Conservation (phyloP, 352 stramenopile genomes). For the Lagenidium giganteum region DNA sequence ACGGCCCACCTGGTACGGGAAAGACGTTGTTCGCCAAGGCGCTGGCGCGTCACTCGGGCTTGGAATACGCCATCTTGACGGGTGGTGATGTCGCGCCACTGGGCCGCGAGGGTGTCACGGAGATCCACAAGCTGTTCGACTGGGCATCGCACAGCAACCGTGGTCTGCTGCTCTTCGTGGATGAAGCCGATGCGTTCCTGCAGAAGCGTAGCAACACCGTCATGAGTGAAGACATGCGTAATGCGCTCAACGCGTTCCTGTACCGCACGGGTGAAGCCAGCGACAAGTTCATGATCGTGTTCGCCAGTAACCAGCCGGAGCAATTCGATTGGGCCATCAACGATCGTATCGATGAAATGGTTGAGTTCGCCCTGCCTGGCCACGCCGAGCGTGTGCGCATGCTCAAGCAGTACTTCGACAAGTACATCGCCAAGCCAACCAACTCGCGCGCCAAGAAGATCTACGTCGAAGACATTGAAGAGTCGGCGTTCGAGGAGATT, state of each 20-base stretch:
- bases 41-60: constrained; percentile 93
- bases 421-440: constrained; percentile 93
- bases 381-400: constrained; percentile 94
- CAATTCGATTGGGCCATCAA: constrained; percentile 99
- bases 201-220: constrained; percentile 93
- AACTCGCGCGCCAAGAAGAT: constrained; percentile 86
- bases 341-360: constrained; percentile 99
- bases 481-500: constrained; percentile 90
- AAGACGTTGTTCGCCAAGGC: constrained; percentile 99
- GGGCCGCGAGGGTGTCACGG: constrained; percentile 95
- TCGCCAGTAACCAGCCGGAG: constrained; percentile 98
- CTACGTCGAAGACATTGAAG: constrained; percentile 88
- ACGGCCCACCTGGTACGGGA: constrained; percentile 97
- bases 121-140: constrained; percentile 99
- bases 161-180: constrained; percentile 97
- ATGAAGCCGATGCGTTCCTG: constrained; percentile 99
- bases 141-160: constrained; percentile 95
- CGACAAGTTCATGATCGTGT: constrained; percentile 99
- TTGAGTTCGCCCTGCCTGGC: constrained; percentile 94
- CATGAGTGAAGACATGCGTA: constrained; percentile 97
- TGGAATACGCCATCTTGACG: constrained; percentile 99
- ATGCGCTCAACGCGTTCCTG: constrained; percentile 99
- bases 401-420: constrained; percentile 98
- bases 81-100: constrained; percentile 98
- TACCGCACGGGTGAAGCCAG: constrained; percentile 97